These are phyloP conservation scores for Trichoderma gracile DNA, from an alignment of 2,329 filamentous ascomycete genomes.

Conservation along the genomic window DNA sequence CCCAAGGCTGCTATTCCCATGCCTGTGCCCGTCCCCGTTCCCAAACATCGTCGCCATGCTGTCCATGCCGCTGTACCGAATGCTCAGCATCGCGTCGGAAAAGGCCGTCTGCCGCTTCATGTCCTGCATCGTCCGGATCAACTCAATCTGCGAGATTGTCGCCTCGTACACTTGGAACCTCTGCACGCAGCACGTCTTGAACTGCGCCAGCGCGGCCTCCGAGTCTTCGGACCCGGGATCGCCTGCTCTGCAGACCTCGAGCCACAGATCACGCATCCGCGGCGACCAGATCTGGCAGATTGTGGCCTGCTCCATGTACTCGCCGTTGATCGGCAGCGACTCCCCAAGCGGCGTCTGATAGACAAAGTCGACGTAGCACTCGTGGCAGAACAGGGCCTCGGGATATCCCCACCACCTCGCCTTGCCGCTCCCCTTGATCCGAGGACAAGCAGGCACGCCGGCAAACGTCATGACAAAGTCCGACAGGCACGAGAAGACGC, in stretches of 20 bases:
- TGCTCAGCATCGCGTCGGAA: background rate
- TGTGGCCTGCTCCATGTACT: slow-evolving; percentile 30
- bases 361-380: slow-evolving; percentile 40
- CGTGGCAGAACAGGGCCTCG: slow-evolving; percentile 38
- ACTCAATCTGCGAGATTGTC: slow-evolving; percentile 10
- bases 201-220: slow-evolving; percentile 31
- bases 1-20: slow-evolving; percentile 7
- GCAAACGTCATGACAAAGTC: slow-evolving; percentile 37
- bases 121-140: background rate
- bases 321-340: slow-evolving; percentile 33
- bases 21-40: background rate
- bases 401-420: slow-evolving; percentile 40
- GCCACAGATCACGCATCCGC: slow-evolving; percentile 41
- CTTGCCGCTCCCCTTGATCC: slow-evolving; percentile 31
- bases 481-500: slow-evolving; percentile 36
- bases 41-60: background rate
- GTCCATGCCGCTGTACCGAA: slow-evolving; percentile 15
- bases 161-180: background rate
- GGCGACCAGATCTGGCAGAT: slow-evolving; percentile 43
- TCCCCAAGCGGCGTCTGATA: slow-evolving; percentile 33
- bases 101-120: slow-evolving; percentile 1
- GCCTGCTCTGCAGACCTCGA: slow-evolving; percentile 34
- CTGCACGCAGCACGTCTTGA: slow-evolving; percentile 24
- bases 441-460: slow-evolving; percentile 33
- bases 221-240: slow-evolving; percentile 31